phyloP scores from a whole-genome alignment of 75 land plant genomes.

The Sequoiadendron giganteum region DNA sequence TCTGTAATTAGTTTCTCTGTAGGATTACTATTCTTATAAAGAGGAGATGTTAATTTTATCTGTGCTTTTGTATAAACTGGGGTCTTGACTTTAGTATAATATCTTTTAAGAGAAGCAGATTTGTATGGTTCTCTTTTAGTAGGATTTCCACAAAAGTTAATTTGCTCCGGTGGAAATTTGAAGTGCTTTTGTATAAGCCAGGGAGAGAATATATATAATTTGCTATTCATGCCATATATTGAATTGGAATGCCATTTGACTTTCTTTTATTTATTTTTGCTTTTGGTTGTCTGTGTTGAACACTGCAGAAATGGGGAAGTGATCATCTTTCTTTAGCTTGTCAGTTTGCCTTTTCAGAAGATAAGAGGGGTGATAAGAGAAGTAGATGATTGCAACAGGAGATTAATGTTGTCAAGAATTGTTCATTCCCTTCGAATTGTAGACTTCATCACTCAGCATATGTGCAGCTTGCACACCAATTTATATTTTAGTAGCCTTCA shows the following conservation, averaged over 20 bases:
- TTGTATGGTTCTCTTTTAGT: neutral
- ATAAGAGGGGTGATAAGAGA: neutral
- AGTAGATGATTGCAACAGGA: neutral
- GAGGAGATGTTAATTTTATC: neutral
- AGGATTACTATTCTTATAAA: neutral
- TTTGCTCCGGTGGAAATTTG: neutral
- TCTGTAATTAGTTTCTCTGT: neutral
- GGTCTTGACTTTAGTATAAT: neutral
- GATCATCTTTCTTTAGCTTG: slow-evolving; percentile 82
- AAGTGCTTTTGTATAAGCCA: neutral
- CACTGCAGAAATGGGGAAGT: slow-evolving; percentile 83
- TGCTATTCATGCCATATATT: neutral
- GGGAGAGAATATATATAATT: neutral
- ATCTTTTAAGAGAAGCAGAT: neutral
- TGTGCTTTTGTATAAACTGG: neutral
- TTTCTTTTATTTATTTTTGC: neutral
- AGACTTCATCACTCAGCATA: neutral
- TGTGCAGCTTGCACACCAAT: slow-evolving; percentile 1
- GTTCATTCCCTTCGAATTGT: neutral
- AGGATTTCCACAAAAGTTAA: neutral
- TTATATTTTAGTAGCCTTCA: neutral
- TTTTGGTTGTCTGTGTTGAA: neutral
- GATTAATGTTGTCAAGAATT: neutral
- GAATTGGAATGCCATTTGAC: neutral
- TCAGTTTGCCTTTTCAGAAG: slow-evolving; percentile 55